A percentile compares a stretch with the other conserved stretches of the same genome.
phyloP scores from a whole-genome alignment of 2,329 filamentous ascomycete species.

The Arthrobotrys conoides region DNA sequence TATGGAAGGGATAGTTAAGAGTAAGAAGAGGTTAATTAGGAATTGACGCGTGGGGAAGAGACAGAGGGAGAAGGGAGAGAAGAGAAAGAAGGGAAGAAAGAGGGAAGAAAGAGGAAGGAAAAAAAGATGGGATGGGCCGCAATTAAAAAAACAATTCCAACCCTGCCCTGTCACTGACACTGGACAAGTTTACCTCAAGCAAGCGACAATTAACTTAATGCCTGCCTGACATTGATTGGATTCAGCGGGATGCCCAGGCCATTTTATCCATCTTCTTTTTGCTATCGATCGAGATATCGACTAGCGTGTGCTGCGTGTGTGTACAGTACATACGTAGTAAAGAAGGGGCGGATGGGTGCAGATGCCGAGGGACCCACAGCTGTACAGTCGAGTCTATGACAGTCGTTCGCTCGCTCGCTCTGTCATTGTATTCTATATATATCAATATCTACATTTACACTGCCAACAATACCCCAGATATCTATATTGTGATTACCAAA shows the following conservation, averaged over 20 bases:
- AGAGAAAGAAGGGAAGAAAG: neutral
- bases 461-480: no score
- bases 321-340: no score
- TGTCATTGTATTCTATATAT: neutral
- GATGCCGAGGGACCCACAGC: neutral
- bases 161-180: neutral
- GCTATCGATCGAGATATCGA: no score
- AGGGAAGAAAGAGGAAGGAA: slow-evolving; percentile 1
- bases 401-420: neutral
- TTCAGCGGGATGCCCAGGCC: no score
- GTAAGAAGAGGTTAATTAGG: neutral
- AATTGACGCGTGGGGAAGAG: slow-evolving; percentile 24
- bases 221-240: no score
- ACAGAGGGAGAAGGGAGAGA: neutral
- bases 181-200: no score
- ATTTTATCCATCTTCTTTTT: no score
- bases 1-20: neutral
- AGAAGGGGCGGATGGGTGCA: neutral
- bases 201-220: no score
- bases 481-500: no score
- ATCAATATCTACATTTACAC: no score
- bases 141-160: neutral
- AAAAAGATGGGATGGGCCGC: slow-evolving; percentile 18
- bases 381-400: neutral
- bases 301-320: no score